Evolutionary conservation across 2,329 filamentous ascomycete species (phyloP), one percentile per base, ranked within the genome.

Genomic region (Cladosporium cucumerinum): DNA sequence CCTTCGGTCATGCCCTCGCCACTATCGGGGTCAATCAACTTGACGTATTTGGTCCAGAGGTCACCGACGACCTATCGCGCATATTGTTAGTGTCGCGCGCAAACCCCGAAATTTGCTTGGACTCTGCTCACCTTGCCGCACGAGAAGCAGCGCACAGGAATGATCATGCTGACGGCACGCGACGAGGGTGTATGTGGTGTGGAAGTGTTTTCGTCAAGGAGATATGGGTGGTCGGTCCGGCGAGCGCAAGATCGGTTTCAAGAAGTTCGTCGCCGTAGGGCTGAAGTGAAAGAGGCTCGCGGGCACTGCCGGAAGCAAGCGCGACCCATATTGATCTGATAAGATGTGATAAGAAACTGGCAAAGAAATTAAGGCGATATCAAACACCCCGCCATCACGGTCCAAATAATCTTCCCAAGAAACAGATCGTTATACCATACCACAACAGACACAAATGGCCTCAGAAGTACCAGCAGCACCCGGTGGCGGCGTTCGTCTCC

Each of bases 131-230:
- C 95, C 91, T 99, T 99, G 79, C 95, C 95, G 80, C 95, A 99
- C 65, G 95, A 98, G 81, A 99, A 99, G 82, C 95, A 99, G 72
- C 95, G 92, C 70, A 99, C 92, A 2, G 95, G 95, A 72, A 99
- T 98, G 80, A 99, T 99, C 95, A 99, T 99, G 65, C 81, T 90
- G 82, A 55, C 66, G 61, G 62, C 61, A n/a, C 54, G 57, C 48
- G 59, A 61, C 59, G 59, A 2, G 30, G n/a, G n/a, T 43, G 30
- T 39, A 14, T 21, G 54, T 39, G 54, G 32, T 34, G 54, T 12
- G 30, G 32, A 10, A 25, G 36, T 34, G 55, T 43, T 25, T 39
- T n/a, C 8, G 54, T 34, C 32, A 23, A 57, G 32, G 51, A 12
- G 51, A 21, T 54, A n/a, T 32, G 51, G 51, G 16, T 32, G 26